phyloP scores from a whole-genome alignment of 768 basidiomycete genomes.

The Tricholoma hemisulphureum region DNA sequence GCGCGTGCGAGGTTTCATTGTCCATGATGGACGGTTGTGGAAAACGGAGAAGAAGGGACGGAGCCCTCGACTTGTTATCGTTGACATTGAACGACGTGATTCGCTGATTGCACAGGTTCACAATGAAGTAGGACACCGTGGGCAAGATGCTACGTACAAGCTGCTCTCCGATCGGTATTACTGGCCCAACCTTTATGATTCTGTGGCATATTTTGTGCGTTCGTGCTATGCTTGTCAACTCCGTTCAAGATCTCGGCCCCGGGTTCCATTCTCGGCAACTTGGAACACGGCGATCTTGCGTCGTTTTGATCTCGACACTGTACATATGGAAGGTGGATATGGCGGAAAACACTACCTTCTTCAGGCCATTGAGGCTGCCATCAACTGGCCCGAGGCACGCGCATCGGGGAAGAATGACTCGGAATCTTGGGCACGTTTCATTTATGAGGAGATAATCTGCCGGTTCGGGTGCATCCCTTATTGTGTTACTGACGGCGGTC shows the following conservation, averaged over 20 bases:
- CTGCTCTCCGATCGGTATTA: too few relatives aligned
- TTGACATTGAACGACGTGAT: background rate
- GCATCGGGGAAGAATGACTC: constrained; percentile 29
- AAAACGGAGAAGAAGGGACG: constrained; percentile 5
- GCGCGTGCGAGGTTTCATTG: constrained; percentile 11
- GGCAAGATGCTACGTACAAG: too few relatives aligned
- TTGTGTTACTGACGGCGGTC: constrained; percentile 17
- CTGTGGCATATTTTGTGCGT: constrained; percentile 26
- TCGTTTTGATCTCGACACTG: constrained; percentile 24
- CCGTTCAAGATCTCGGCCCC: constrained; percentile 15
- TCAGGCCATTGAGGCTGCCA: constrained; percentile 19
- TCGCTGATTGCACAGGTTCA: too few relatives aligned
- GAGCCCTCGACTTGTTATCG: constrained; percentile 25
- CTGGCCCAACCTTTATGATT: constrained; percentile 30
- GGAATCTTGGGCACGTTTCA: constrained; percentile 22
- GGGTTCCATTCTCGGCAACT: constrained; percentile 18
- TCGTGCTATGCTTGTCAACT: constrained; percentile 35
- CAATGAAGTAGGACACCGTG: too few relatives aligned
- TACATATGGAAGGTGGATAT: constrained; percentile 26
- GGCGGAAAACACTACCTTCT: constrained; percentile 18
- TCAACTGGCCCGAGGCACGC: constrained; percentile 27
- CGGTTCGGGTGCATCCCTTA: constrained; percentile 10
- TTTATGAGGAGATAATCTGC: constrained; percentile 19
- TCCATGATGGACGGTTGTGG: constrained; percentile 21
- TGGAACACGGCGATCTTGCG: constrained; percentile 16